Conservation (phyloP, 768 basidiomycete genomes). For the Imleria badia region DNA sequence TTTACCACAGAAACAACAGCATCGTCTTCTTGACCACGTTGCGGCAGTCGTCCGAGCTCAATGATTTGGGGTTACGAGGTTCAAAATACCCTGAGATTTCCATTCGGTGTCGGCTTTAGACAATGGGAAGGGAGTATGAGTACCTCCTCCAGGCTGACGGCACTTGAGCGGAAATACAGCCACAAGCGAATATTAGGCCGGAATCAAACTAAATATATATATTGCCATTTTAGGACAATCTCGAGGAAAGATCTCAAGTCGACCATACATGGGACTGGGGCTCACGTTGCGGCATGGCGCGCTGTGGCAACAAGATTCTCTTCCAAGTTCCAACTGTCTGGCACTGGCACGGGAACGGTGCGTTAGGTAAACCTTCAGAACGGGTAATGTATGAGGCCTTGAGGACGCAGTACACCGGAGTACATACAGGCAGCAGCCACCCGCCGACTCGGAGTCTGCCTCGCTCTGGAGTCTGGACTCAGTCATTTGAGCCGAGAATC, state of each 20-base stretch:
- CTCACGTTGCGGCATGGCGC: neutral
- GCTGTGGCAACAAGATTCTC: constrained; percentile 6
- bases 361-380: too few relatives aligned
- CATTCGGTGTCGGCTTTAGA: neutral
- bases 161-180: constrained; percentile 28
- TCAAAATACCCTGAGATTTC: neutral
- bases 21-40: neutral
- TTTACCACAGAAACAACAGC: neutral
- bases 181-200: neutral
- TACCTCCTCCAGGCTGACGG: constrained; percentile 5
- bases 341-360: too few relatives aligned
- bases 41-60: neutral
- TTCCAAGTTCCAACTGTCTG: too few relatives aligned
- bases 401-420: too few relatives aligned
- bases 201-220: neutral
- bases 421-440: too few relatives aligned
- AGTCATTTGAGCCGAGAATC: neutral
- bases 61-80: neutral
- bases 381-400: too few relatives aligned
- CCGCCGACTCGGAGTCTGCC: too few relatives aligned
- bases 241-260: neutral
- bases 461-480: too few relatives aligned
- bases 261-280: too few relatives aligned
- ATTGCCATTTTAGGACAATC: constrained; percentile 7
- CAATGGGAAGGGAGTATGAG: neutral